Percentiles rank a stretch among this genome's conserved stretches.
Evolutionary conservation across 768 basidiomycete species (phyloP).

Genomic region (Pleurotus eryngii): DNA sequence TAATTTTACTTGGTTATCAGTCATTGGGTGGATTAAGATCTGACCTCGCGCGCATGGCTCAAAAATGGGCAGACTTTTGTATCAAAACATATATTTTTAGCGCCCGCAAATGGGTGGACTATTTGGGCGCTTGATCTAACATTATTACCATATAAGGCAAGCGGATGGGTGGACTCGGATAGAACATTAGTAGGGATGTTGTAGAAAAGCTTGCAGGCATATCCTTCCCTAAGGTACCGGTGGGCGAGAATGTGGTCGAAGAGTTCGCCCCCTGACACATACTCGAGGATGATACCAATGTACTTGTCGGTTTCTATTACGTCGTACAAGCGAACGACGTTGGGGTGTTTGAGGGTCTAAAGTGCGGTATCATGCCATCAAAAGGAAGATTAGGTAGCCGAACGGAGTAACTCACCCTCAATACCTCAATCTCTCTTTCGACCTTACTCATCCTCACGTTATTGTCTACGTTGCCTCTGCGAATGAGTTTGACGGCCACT

Average conservation of each 20-base stretch:
- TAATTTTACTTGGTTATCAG: not conserved
- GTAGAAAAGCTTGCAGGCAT: constrained; percentile 95
- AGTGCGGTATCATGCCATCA: not conserved
- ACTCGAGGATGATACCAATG: constrained; percentile 98
- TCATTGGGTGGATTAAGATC: not conserved
- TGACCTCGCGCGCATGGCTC: not conserved
- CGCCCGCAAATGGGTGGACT: not conserved
- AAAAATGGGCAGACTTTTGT: not conserved
- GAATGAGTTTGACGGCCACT: constrained; percentile 97
- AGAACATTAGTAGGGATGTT: no score
- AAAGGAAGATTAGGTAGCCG: constrained; percentile 14
- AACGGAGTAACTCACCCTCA: constrained; percentile 61
- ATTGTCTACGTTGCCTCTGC: constrained; percentile 88
- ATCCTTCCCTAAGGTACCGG: constrained; percentile 90
- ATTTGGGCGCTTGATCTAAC: not conserved
- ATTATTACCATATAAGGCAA: not conserved
- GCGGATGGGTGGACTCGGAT: no score
- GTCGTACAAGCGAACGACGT: constrained; percentile 97
- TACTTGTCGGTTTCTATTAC: constrained; percentile 99
- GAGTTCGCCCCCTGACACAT: constrained; percentile 96
- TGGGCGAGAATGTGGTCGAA: constrained; percentile 99
- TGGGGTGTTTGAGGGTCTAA: constrained; percentile 92
- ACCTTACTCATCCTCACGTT: constrained; percentile 89
- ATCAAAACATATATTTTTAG: not conserved
- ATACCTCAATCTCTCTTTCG: constrained; percentile 94